Evolutionary conservation across 495 filamentous ascomycete species (phyloP), one percentile per base, ranked within the genome.

Genomic region (Podospora fimiseda): DNA sequence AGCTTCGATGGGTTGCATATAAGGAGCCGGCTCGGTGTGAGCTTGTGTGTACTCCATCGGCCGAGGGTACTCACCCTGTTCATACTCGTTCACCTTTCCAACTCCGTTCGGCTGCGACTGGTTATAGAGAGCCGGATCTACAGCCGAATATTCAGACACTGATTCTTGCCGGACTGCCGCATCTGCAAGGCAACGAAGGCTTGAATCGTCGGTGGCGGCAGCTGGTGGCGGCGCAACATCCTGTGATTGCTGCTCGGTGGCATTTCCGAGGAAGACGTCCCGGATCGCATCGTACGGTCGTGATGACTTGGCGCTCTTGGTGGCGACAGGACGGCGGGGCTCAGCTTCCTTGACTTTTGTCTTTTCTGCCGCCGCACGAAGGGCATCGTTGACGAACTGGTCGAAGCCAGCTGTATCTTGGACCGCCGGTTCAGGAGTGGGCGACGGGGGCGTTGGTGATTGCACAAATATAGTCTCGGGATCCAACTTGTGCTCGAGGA

Each of bases 271-370:
- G 51, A 76, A 74, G 0, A 74, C 69, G 43, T 77, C 72, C 44
- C 74, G 61, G 22, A 77, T 71, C 14, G 73, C 72, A 50, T 77
- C 74, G 56, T 74, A 77, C 15, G 72, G 72, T 16, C 69, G 65
- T 4, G 74, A 70, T 14, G 57, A 43, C 39, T 60, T 57, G 33
- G 57, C 20, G n/a, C 50, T 58, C 42, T 58, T 58, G 9, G 62
- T 19, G 3, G 52, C 48, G 19, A 19, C 42, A 44, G 42, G 13
- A 21, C 42, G 42, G 42, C 16, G 23, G 5, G 58, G 44, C 33
- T 51, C 58, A 19, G 69, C 61, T 16, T 64, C 59, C 27, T 33
- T 33, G 27, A 11, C 11, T 33, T 33, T 11, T 33, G 5, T 11
- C 11, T 11, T 11, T 11, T 33, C 27, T 33, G 59, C 55, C 4